Evolutionary conservation across 352 stramenopile species (phyloP), one percentile per base, ranked within the genome.

Genomic region (Phytophthora parvispora): DNA sequence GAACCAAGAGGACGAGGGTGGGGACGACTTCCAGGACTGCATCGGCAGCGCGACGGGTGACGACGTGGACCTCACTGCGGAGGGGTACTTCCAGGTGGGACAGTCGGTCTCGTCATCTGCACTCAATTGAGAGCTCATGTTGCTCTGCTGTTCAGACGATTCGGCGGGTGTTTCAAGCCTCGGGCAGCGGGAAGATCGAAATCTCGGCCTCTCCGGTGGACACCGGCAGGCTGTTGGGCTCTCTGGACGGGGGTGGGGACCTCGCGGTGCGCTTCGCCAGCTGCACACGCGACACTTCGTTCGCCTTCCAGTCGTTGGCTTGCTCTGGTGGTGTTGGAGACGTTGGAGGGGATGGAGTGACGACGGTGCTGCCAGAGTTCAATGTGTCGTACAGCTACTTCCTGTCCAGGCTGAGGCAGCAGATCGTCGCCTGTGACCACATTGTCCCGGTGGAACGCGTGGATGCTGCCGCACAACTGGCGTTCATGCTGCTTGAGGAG

Each of bases 401-500:
- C 28, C 20, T 63, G 28, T 29, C 49, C 15, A 64, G 63, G 2
- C 27, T 84, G 28, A 43, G 36, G 5, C 47, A 65, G 15, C 65
- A 83, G 29, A 29, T 81, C 16, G 12, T 52, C 20, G 55, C 64
- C 8, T 79, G 61, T 34, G 77, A 84, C 25, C 74, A 84, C 22
- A 65, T 82, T 25, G 43, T 82, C 12, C 71, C 74, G 4, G 24
- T 34, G 8, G 13, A 62, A 43, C 52, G 52, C 9, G 54, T 55
- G 3, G 50, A 72, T 12, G 31, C 36, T 45, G 48, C 77, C 31
- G 51, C 53, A 1, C 12, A 43, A 4, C 32, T 63, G 20, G 25
- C 67, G 2, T 15, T 60, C 6, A 13, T 60, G 9, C 51, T 77
- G 18, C 48, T 75, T 9, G n/a, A 72, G 48, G 16, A 31, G 48